Evolutionary conservation across 2,329 filamentous ascomycete species (phyloP), one percentile per base, ranked within the genome.

Genomic region (Cladophialophora carrionii): DNA sequence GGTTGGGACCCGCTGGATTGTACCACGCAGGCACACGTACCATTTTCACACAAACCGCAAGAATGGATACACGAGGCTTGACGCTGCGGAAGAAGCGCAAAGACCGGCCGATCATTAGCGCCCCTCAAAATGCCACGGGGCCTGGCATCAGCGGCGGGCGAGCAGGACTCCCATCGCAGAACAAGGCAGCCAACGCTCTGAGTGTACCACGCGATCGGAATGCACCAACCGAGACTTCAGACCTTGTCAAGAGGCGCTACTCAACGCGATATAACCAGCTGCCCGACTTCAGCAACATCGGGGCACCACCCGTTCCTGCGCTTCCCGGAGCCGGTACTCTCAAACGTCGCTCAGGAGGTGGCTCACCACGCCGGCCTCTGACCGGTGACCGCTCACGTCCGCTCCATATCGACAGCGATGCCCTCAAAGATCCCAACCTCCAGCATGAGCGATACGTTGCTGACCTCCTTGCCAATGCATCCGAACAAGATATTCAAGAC

Each of bases 191-290:
- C 71, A 78, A 81, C 61, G 76, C 78, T 46, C 53, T 70, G 6
- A 56, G 78, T 22, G 61, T 68, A 4, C 64, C 70, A 9, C 64
- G 60, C 79, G 63, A 80, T 78, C 61, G 80, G 76, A 68, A 69
- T 63, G 65, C 60, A 0, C 68, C 66, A 9, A 68, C 68, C 20
- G 70, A 72, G 72, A 88, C 87, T 49, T 86, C 87, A 20, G 94
- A 99, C 76, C 83, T 98, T 61, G 93, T 99, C 65, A 98, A 98
- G 81, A 86, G 92, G 72, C 85, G 95, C 72, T 99, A 98, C 78
- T 98, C 95, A 46, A 93, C 93, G 49, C 88, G 94, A 66, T 96
- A 97, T 77, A 94, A 92, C 72, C 88, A 90, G 70, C 78, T 89
- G 0, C 90, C 90, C 1, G 80, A 86, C 65, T 88, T 91, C 72